These are phyloP conservation scores for Musa troglodytarum DNA, from an alignment of 176 grass and related monocot genomes.

Conservation along the genomic window DNA sequence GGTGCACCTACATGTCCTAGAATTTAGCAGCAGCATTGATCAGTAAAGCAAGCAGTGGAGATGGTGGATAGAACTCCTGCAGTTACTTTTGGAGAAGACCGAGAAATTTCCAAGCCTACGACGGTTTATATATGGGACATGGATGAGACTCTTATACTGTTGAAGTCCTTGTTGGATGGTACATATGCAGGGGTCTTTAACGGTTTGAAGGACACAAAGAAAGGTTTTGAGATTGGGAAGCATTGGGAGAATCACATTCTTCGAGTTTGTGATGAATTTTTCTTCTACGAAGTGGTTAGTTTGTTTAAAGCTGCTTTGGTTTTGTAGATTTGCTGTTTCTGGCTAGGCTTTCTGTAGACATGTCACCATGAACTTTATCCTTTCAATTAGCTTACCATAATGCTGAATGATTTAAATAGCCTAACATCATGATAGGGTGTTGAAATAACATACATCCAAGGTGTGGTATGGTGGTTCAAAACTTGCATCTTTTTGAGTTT, in stretches of 20 bases:
- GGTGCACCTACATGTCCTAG: not conserved
- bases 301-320: not conserved
- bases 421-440: not conserved
- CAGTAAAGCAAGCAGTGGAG: not conserved
- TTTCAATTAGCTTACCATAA: not conserved
- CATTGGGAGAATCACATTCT: constrained; percentile 83
- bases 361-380: not conserved
- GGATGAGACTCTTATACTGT: constrained; percentile 93
- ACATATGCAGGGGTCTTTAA: constrained; percentile 58
- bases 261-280: constrained; percentile 67
- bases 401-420: not conserved
- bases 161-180: constrained; percentile 77
- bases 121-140: constrained; percentile 89
- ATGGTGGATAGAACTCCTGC: not conserved
- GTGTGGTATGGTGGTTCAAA: not conserved
- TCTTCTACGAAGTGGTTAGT: constrained; percentile 85
- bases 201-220: constrained; percentile 58
- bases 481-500: not conserved
- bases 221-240: constrained; percentile 59
- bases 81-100: not conserved
- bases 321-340: not conserved
- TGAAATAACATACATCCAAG: not conserved
- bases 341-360: not conserved
- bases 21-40: not conserved
- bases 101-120: constrained; percentile 5